Evolutionary conservation across 352 stramenopile species (phyloP), one percentile per base, ranked within the genome.

Genomic region (Pythium aphanidermatum): DNA sequence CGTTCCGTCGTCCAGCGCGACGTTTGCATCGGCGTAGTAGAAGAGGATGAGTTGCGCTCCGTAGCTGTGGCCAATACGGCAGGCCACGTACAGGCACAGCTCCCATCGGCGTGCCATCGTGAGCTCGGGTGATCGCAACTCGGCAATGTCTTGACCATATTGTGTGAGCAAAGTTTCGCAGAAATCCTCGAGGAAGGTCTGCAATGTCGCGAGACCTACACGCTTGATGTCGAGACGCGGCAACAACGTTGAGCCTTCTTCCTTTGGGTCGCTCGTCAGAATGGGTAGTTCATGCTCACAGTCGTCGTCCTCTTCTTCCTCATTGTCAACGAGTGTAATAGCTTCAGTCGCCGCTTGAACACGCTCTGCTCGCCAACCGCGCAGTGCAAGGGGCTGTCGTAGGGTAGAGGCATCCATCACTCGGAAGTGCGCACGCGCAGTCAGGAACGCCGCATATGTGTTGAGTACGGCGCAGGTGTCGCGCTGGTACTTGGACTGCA

Each of bases 141-240:
- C 75, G 2, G 55, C 61, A 34, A 90, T 83, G 46, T 87, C 75
- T 39, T 57, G 60, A 20, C 70, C 74, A 44, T 85, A 82, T 38
- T 86, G 68, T 20, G 42, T 64, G 19, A 87, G 48, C 21, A 86
- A 58, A 10, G 80, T 72, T 23, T 87, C 69, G 48, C 78, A 82
- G 41, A 86, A 90, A 35, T 90, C 78, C 43, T 90, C 78, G 58
- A 90, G 70, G 60, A 87, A 86, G 40, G 73, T 75, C 49, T 87
- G 65, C 63, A 87, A 70, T 7, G 78, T 87, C 50, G 79, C 70
- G 17, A 87, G 69, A 12, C 65, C 67, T 34, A 90, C 54, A 1
- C 63, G 53, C 45, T 83, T 81, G 17, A 87, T 64, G 26, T 78
- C 63, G 14, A 90, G 58, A 16, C 58, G 46, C 1, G 74, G 78